These are phyloP conservation scores for Cyberlindnera xishuangbannaensis DNA, from an alignment of 805 yeast genomes.

Conservation along the genomic window DNA sequence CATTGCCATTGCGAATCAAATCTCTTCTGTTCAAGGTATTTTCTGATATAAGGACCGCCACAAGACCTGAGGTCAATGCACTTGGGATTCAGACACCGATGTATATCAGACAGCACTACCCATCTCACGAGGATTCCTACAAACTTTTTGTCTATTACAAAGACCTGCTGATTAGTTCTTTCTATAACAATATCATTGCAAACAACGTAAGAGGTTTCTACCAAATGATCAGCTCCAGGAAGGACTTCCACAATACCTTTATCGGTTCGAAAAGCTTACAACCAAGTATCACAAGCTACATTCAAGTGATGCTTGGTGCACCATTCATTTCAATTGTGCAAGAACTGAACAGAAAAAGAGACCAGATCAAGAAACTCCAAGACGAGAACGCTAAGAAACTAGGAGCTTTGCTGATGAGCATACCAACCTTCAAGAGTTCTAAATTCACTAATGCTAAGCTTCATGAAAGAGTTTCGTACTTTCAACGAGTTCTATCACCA, in stretches of 20 bases:
- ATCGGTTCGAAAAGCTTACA: slow-evolving; percentile 5
- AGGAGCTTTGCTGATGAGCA: slow-evolving; percentile 30
- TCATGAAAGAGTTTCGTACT: background rate
- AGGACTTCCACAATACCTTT: no score
- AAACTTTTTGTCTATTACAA: slow-evolving; percentile 11
- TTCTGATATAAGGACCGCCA: slow-evolving; percentile 22
- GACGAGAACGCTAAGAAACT: slow-evolving; percentile 29
- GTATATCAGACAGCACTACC: slow-evolving; percentile 7
- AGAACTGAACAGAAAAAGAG: slow-evolving; percentile 25
- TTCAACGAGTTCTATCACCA: background rate
- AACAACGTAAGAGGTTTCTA: slow-evolving; percentile 17
- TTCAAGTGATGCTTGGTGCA: slow-evolving; percentile 28
- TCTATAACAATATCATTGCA: slow-evolving; percentile 15
- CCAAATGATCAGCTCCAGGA: no score
- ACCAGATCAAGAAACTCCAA: slow-evolving; percentile 19
- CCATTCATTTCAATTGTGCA: slow-evolving; percentile 31
- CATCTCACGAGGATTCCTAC: slow-evolving; percentile 7
- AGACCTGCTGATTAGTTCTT: slow-evolving; percentile 9
- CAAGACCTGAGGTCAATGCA: slow-evolving; percentile 9
- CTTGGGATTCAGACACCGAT: slow-evolving; percentile 8
- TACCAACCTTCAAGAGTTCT: slow-evolving; percentile 25
- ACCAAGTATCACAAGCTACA: slow-evolving; percentile 12
- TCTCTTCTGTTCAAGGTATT: slow-evolving; percentile 16
- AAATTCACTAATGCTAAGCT: background rate
- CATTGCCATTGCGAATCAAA: slow-evolving; percentile 26